Conservation (phyloP, 768 basidiomycete species). For the Auriscalpium microsporum region DNA sequence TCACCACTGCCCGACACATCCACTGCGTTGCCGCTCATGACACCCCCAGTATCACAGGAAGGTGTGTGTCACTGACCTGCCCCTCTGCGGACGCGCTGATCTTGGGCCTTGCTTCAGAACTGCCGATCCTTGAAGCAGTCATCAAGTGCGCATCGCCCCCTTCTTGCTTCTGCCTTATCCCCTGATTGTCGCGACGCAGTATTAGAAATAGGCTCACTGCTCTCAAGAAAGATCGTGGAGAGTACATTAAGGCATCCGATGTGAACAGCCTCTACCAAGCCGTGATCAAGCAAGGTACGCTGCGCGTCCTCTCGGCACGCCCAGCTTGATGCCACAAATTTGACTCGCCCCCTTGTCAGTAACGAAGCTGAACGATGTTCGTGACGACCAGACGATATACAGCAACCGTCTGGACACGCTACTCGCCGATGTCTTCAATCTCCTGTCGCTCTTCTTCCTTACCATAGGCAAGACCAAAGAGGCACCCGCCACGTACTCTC, state of each 20-base stretch:
- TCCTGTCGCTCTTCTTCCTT: conserved; percentile 94
- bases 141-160: conserved; percentile 55
- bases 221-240: conserved; percentile 86
- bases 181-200: conserved; percentile 30
- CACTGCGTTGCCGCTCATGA: conserved; percentile 26
- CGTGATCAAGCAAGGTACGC: conserved; percentile 86
- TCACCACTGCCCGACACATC: background rate
- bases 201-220: conserved; percentile 93
- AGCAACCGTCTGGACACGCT: conserved; percentile 93
- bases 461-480: conserved; percentile 95
- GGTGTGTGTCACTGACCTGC: conserved; percentile 35
- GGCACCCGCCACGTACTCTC: conserved; percentile 91
- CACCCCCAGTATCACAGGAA: conserved; percentile 71
- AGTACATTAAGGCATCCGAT: conserved; percentile 89
- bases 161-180: background rate
- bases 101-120: conserved; percentile 44
- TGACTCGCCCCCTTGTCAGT: conserved; percentile 37
- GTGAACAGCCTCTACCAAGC: conserved; percentile 89
- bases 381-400: conserved; percentile 65
- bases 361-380: conserved; percentile 84
- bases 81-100: conserved; percentile 9
- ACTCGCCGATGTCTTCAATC: conserved; percentile 89
- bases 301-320: background rate
- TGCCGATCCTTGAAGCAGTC: conserved; percentile 89
- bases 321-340: background rate